phyloP scores from a whole-genome alignment of 495 filamentous ascomycete species.

The Penicillium egyptiacum region DNA sequence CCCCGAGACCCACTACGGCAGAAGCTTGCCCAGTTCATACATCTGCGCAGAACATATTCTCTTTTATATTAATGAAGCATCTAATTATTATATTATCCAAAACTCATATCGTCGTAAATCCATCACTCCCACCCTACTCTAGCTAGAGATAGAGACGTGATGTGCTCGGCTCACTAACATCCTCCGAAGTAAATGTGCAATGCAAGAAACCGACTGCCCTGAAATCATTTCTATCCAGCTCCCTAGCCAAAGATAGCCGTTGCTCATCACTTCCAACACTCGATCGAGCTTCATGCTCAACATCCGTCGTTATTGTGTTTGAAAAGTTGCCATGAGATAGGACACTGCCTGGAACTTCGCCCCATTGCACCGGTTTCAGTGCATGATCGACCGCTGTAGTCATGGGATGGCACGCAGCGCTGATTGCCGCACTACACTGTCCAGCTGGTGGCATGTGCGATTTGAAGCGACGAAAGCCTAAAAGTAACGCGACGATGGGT shows the following conservation, averaged over 20 bases:
- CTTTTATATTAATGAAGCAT: neutral
- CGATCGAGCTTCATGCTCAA: neutral
- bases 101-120: neutral
- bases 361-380: neutral
- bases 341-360: neutral
- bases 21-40: neutral
- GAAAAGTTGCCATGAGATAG: neutral
- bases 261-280: neutral
- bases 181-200: neutral
- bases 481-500: conserved; percentile 5
- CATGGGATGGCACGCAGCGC: conserved; percentile 47
- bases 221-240: neutral
- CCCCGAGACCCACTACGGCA: neutral
- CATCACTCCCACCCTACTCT: neutral
- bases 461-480: conserved; percentile 27
- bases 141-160: neutral
- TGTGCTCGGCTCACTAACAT: neutral
- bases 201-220: neutral
- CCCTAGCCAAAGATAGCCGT: neutral
- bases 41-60: neutral
- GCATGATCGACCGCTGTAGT: neutral
- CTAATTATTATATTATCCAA: neutral
- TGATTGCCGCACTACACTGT: conserved; percentile 46
- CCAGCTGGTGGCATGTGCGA: conserved; percentile 42
- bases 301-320: neutral